A percentile compares a stretch with the other conserved stretches of the same genome.
Evolutionary conservation across 371 early-diverging fungal genomes (phyloP).

Genomic region (Mortierella sp.): DNA sequence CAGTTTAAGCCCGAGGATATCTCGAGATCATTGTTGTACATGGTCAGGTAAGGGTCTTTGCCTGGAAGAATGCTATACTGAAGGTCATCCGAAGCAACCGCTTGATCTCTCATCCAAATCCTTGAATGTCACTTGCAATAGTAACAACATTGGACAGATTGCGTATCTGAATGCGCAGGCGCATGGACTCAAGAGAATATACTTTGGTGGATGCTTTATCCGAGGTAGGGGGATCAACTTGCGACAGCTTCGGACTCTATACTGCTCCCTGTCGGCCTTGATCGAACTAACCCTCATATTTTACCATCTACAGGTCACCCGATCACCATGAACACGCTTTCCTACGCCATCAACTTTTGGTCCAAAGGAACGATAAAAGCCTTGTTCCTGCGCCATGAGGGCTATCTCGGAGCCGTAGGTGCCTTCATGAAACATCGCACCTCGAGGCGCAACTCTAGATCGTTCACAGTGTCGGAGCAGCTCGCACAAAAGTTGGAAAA

Average conservation of each 20-base stretch:
- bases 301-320: conserved; percentile 74
- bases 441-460: conserved; percentile 51
- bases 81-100: no score
- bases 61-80: background rate
- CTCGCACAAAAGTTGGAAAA: conserved; percentile 36
- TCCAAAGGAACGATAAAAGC: conserved; percentile 95
- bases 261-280: background rate
- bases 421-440: conserved; percentile 74
- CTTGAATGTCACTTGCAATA: no score
- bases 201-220: conserved; percentile 97
- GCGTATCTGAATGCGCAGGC: conserved; percentile 95
- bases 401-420: conserved; percentile 95
- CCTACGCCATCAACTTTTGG: conserved; percentile 97
- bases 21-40: conserved; percentile 86
- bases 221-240: conserved; percentile 66
- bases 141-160: conserved; percentile 98
- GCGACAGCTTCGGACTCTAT: background rate
- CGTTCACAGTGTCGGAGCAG: conserved; percentile 42
- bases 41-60: conserved; percentile 73
- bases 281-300: background rate
- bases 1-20: conserved; percentile 84
- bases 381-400: conserved; percentile 95
- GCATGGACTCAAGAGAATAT: conserved; percentile 90
- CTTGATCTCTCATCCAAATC: background rate
- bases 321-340: conserved; percentile 96